Base-by-base conservation (phyloP, 768 basidiomycete species). In the Amylocystis lapponica region DNA sequence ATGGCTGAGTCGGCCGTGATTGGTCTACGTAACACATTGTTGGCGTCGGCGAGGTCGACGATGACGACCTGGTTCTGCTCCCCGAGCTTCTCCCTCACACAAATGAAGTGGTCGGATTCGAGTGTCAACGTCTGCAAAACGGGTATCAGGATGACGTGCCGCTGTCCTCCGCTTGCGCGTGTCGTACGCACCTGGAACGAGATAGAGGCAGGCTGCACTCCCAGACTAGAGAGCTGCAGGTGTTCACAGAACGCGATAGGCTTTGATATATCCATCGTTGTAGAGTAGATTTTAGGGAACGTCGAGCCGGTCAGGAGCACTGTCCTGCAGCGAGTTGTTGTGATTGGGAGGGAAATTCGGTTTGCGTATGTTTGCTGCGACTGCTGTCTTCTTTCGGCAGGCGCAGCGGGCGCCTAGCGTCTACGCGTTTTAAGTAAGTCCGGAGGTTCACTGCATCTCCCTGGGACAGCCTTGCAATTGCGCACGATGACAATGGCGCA, bases 1-100 rank as follows among this genome's bases (percentile, higher is more conserved):
- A 99, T 96, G 44, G 96, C 95, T 29, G 90, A 91, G 63, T 99
- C 96, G n/a, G 96, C 96, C 20, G 89, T 86, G 59, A 99, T 98
- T 49, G 93, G 93, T 54, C 93, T 75, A 47, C 93, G 84, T 43
- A 94, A 78, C 56, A 98, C 88, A 84, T 95, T 90, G 71, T 97
- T 97, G 57, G 94, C 91, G 65, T 98, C 91, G 48, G 86, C 74
- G 51, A 99, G 83, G 81, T 98, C 95, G 61, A 99, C 87, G 61
- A 99, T 98, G 62, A 97, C 95, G 51, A 99, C 96, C 68, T 97
- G 94, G 67, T 95, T 92, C 60, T 90, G 84, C 51, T 94, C 93
- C 57, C 86, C 83, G 59, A 91, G 78, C 66, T 92, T 93, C 72
- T 98, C 95, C 44, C 95, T 87, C 48, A 98, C 82, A 64, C 96